Evolutionary conservation across 2,329 filamentous ascomycete genomes (phyloP), one percentile per base, ranked within the genome.

Genomic region (Rhynchosporium agropyri): DNA sequence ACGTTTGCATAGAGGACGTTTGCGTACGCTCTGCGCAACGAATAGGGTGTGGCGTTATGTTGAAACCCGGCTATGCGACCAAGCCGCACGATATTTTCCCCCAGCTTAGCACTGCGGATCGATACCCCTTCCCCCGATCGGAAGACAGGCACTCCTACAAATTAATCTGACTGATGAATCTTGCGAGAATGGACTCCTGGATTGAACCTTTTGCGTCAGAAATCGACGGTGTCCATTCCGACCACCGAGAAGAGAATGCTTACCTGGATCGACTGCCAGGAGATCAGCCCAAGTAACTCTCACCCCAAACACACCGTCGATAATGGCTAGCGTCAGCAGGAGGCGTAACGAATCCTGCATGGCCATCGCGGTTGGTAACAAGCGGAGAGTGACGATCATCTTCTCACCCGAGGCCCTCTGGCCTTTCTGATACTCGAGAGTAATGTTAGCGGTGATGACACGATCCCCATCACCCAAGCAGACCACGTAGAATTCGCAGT

Each of bases 11-110:
- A 48, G 43, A 62, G 60, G 9, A 56, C 20, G 36, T 62, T 57
- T 56, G 60, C 60, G 31, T 57, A 56, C 7, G 7, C 60, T 51
- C 60, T 62, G 4, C 60, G 51, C 33, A 56, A 38, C 43, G 60
- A 13, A 40, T 57, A 62, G n/a, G 60, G 42, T 40, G 53, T 57
- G 42, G 53, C 40, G 38, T 57, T 56, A 38, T 62, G 33, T 38
- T 62, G 28, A 62, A 62, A 62, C 43, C 43, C 43, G 5, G 13
- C 43, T 26, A 46, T 6, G 13, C 43, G 43, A 46, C 3, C 43
- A 1, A 46, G 43, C 43, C 43, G 6, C 13, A 6, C 43, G 5
- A 46, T 15, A 15, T 15, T 15, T 46, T 46, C 43, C 20, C 6
- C 43, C 43, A 46, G 43, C 6, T 46, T 6, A 7, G 43, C 12